Conservation (phyloP, 495 filamentous ascomycete species). For the Penicillium goetzii region DNA sequence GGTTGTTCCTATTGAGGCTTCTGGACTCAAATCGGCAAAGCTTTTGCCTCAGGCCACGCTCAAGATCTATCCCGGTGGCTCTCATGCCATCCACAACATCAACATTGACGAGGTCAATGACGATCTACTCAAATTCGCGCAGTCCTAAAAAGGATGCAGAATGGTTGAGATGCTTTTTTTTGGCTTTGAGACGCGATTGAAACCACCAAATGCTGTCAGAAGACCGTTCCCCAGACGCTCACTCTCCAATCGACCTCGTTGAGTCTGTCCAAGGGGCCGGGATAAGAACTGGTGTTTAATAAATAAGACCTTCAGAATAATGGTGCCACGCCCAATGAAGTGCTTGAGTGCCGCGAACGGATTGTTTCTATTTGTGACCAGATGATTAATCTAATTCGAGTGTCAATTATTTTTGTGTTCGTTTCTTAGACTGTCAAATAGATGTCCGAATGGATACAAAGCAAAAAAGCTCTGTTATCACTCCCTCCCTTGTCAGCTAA, state of each 20-base stretch:
- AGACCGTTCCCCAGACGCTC: too few relatives aligned
- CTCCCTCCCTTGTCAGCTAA: too few relatives aligned
- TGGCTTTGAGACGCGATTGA: too few relatives aligned
- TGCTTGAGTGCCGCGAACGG: too few relatives aligned
- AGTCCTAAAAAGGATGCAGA: conserved; percentile 1
- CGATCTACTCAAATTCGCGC: conserved; percentile 40
- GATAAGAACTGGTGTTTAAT: too few relatives aligned
- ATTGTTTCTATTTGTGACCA: too few relatives aligned
- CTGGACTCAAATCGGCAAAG: conserved; percentile 36
- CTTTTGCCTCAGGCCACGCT: conserved; percentile 42
- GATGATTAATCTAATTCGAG: neutral
- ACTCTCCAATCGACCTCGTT: too few relatives aligned
- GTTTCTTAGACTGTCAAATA: neutral
- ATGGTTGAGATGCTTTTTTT: neutral
- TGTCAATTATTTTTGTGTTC: neutral
- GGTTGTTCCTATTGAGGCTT: conserved; percentile 38
- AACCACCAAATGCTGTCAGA: neutral
- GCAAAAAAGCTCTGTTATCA: too few relatives aligned
- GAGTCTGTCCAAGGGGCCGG: too few relatives aligned
- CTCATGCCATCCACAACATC: conserved; percentile 45
- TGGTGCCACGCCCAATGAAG: too few relatives aligned
- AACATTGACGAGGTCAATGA: conserved; percentile 40
- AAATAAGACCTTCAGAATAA: too few relatives aligned
- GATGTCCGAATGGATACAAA: too few relatives aligned
- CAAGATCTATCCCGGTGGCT: conserved; percentile 42